Base-by-base conservation (phyloP, 2,329 filamentous ascomycete genomes). In the Sclerotinia spermophila region DNA sequence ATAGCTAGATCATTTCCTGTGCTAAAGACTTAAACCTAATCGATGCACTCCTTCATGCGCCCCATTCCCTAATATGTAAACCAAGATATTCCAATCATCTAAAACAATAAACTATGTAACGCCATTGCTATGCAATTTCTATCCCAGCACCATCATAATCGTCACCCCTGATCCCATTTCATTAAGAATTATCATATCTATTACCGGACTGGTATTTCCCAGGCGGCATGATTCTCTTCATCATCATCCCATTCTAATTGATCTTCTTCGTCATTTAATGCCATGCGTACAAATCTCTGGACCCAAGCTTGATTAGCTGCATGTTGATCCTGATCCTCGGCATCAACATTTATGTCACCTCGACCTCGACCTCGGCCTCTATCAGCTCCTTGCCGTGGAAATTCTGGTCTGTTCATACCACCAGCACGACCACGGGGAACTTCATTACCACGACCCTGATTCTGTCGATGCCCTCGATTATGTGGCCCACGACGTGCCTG, bases 201-300 rank as follows among this genome's bases (percentile, higher is more conserved):
- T 75, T 68, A 74, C 71, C 78, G 64, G 67, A 81, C 74, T 33
- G 77, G 74, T 74, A 80, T 77, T 82, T 83, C 79, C 84, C 84
- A 74, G 74, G 80, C 71, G 77, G 81, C 55, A 78, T 81, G 74
- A 77, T 85, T 79, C 78, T 85, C 71, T 80, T 86, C 70, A 81
- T 86, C 71, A 71, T 75, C 82, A 78, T 77, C 82, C 79, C 62
- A 75, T 19, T 77, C 76, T 8, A 80, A 48, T 48, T 75, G 72
- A 73, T 80, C 78, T 51, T 79, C 78, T 71, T 79, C 77, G 44
- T 80, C 78, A 67, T 78, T 77, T 61, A 79, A 65, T 2, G 78
- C 78, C 77, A 80, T 77, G 68, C 77, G 76, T 8, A 80, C 78
- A 71, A 80, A 80, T 72, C 75, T 76, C 64, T 78, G 77, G 1